Percentiles rank a stretch among this genome's conserved stretches.
phyloP scores from a whole-genome alignment of 345 rosid species.

The Eucalyptus virginea region DNA sequence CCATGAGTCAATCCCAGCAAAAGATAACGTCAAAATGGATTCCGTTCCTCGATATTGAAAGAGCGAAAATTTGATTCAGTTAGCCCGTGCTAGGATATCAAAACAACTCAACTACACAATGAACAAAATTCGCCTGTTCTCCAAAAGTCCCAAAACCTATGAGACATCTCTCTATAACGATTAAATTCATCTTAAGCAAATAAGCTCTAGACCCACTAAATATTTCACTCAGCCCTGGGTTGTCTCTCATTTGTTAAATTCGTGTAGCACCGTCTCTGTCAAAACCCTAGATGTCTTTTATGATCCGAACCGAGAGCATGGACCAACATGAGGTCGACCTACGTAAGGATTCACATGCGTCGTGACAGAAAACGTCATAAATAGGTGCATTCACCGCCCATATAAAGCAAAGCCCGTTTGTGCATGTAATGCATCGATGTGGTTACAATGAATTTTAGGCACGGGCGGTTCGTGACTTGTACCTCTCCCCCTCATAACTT shows the following conservation, averaged over 20 bases:
- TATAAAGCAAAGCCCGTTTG: not conserved
- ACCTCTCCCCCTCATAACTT: not conserved
- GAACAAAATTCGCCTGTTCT: not conserved
- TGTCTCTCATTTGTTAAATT: not conserved
- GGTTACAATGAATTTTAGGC: conserved; percentile 13
- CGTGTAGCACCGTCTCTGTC: not conserved
- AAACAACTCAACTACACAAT: not conserved
- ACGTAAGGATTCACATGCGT: not conserved
- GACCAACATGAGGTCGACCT: not conserved
- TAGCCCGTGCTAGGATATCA: not conserved
- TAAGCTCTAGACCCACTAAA: not conserved
- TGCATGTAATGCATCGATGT: not conserved
- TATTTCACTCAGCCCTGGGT: not conserved
- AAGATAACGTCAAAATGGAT: not conserved
- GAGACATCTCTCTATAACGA: not conserved
- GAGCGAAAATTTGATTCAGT: not conserved
- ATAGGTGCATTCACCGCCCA: not conserved
- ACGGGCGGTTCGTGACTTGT: conserved; percentile 25
- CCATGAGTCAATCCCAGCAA: not conserved
- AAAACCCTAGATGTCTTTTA: not conserved
- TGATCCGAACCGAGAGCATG: not conserved
- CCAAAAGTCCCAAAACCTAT: not conserved
- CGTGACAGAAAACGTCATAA: not conserved
- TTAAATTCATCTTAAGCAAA: not conserved
- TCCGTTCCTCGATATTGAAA: not conserved